phyloP scores from a whole-genome alignment of 495 filamentous ascomycete genomes.

The Xylaria venustula region DNA sequence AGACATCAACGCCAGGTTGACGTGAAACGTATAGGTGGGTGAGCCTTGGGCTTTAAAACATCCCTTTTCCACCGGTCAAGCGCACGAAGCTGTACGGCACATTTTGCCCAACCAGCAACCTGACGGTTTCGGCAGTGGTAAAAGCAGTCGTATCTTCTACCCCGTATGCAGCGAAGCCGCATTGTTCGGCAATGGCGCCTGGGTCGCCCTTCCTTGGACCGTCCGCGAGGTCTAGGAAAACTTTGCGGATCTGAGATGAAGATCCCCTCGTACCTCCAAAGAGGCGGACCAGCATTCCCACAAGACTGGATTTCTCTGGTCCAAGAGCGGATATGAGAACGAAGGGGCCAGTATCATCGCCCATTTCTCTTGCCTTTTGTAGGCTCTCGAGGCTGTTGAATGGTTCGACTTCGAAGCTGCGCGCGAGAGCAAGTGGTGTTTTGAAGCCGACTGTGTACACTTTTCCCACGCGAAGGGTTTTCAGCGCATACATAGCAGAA shows the following conservation, averaged over 20 bases:
- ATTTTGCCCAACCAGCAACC: slow-evolving; percentile 78
- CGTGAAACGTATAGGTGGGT: background rate
- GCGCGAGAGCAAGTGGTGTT: slow-evolving; percentile 60
- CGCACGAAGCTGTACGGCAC: slow-evolving; percentile 84
- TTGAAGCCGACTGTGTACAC: slow-evolving; percentile 85
- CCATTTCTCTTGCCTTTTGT: slow-evolving; percentile 56
- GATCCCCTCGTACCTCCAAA: slow-evolving; percentile 50
- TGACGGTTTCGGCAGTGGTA: slow-evolving; percentile 75
- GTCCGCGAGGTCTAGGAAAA: slow-evolving; percentile 76
- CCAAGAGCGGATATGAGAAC: slow-evolving; percentile 76
- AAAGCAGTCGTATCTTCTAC: slow-evolving; percentile 76
- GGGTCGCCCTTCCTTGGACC: slow-evolving; percentile 68
- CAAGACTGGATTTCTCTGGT: slow-evolving; percentile 72
- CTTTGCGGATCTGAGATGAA: slow-evolving; percentile 60
- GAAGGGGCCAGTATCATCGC: slow-evolving; percentile 62
- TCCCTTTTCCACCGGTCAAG: slow-evolving; percentile 66
- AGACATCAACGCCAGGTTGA: background rate
- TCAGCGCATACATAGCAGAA: slow-evolving; percentile 71
- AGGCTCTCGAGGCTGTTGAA: slow-evolving; percentile 79
- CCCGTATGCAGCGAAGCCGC: slow-evolving; percentile 77
- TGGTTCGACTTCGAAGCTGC: slow-evolving; percentile 63
- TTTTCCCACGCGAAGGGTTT: slow-evolving; percentile 69
- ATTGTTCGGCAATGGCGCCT: slow-evolving; percentile 61
- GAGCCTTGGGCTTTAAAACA: slow-evolving; percentile 49
- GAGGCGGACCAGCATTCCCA: slow-evolving; percentile 74